These are phyloP conservation scores for Rhodamnia rubescens DNA, from an alignment of 345 rosid species.

Conservation along the genomic window DNA sequence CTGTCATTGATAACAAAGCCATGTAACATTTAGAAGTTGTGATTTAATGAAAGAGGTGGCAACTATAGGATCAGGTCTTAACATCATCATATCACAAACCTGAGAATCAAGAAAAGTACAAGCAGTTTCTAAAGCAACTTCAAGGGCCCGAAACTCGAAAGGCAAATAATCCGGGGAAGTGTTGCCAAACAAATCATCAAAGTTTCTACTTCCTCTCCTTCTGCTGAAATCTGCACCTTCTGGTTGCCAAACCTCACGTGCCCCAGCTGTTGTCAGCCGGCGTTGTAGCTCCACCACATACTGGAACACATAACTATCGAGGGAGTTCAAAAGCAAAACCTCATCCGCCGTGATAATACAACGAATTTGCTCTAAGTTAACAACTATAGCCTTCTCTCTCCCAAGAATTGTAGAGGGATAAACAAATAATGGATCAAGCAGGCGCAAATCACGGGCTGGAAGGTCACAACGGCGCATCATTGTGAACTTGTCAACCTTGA, in stretches of 20 bases:
- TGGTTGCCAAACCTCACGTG: slow-evolving; percentile 68
- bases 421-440: slow-evolving; percentile 90
- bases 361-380: slow-evolving; percentile 87
- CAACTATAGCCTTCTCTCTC: slow-evolving; percentile 98
- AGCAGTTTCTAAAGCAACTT: slow-evolving; percentile 92
- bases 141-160: slow-evolving; percentile 94
- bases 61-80: background rate
- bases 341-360: slow-evolving; percentile 94
- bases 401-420: slow-evolving; percentile 96
- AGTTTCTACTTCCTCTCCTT: slow-evolving; percentile 50
- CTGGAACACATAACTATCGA: slow-evolving; percentile 85
- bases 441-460: slow-evolving; percentile 88
- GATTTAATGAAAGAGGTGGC: background rate
- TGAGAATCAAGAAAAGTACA: slow-evolving; percentile 97
- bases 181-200: slow-evolving; percentile 48
- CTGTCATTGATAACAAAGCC: background rate
- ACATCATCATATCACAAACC: slow-evolving; percentile 36
- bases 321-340: slow-evolving; percentile 89
- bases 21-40: background rate
- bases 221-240: slow-evolving; percentile 40
- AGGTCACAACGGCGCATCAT: slow-evolving; percentile 96
- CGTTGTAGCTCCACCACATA: slow-evolving; percentile 94
- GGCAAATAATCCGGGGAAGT: slow-evolving; percentile 93
- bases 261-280: slow-evolving; percentile 50
- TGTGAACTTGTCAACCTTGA: slow-evolving; percentile 92